Conservation (phyloP, 345 rosid species). For the Bruguiera gymnorhiza region DNA sequence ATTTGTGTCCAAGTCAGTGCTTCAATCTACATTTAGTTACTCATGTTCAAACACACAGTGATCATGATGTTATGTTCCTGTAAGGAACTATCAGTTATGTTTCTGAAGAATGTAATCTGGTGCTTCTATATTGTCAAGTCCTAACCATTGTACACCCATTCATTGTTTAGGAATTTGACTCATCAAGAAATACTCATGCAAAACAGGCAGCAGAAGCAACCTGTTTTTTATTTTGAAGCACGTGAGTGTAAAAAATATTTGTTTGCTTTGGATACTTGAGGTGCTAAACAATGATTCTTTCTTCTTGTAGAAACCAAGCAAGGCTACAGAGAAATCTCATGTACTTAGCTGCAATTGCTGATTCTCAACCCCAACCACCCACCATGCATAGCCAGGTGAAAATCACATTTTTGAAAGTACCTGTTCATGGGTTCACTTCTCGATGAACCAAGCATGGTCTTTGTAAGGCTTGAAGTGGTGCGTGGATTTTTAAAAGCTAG, state of each 20-base stretch:
- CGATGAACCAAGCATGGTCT: not conserved
- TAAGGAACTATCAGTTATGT: too few species aligned
- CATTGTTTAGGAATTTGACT: not conserved
- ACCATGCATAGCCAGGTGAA: constrained; percentile 79
- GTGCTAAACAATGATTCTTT: not conserved
- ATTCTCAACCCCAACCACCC: constrained; percentile 95
- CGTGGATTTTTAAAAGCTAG: not conserved
- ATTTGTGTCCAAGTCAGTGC: too few species aligned
- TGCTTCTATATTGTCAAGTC: too few species aligned
- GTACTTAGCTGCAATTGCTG: constrained; percentile 99
- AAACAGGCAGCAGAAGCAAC: not conserved
- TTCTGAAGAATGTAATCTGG: too few species aligned
- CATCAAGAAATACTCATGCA: not conserved
- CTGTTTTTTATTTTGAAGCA: not conserved
- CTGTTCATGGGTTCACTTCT: too few species aligned
- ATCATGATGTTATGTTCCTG: too few species aligned
- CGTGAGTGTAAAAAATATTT: not conserved
- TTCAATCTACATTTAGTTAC: too few species aligned
- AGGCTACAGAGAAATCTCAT: constrained; percentile 94
- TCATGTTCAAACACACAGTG: too few species aligned
- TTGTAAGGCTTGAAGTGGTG: not conserved
- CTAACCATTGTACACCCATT: not conserved
- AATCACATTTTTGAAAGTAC: not conserved
- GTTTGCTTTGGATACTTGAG: not conserved
- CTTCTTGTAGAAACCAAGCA: constrained; percentile 77